Percentiles rank a stretch among this genome's conserved stretches.
These are phyloP conservation scores for Sonneratia caseolaris DNA, from an alignment of 345 rosid genomes.

Conservation along the genomic window DNA sequence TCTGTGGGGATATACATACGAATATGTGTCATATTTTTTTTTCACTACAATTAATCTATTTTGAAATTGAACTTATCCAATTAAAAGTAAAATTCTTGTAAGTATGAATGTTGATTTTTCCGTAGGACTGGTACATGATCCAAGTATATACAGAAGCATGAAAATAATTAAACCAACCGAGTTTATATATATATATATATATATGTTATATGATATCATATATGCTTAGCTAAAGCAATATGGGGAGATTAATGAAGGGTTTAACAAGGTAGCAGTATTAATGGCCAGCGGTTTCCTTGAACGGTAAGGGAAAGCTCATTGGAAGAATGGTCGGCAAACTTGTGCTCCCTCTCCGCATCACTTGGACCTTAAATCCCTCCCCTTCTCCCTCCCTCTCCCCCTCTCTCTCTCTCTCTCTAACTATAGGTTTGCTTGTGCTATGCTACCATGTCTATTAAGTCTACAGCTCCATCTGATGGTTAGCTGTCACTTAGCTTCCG, in stretches of 20 bases:
- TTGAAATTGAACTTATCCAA: no score
- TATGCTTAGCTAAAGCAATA: neutral
- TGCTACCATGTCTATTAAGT: neutral
- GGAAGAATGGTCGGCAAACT: slow-evolving; percentile 9
- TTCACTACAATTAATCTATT: no score
- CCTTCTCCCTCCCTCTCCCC: neutral
- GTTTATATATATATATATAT: neutral
- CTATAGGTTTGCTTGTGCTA: neutral
- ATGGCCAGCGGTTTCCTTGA: slow-evolving; percentile 4
- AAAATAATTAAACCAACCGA: neutral
- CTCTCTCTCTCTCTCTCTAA: neutral
- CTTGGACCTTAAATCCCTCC: slow-evolving; percentile 13
- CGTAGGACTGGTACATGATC: no score
- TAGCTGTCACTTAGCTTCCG: slow-evolving; percentile 7
- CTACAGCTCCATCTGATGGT: neutral
- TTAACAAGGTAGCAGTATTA: neutral
- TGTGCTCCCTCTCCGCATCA: slow-evolving; percentile 15
- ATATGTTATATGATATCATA: no score
- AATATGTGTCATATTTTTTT: no score
- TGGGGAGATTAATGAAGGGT: neutral
- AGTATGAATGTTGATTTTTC: no score
- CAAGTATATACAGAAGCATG: no score
- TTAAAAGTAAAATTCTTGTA: no score
- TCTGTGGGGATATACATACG: no score
- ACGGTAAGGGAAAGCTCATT: slow-evolving; percentile 8